These are phyloP conservation scores for Euphrasia arctica DNA, from an alignment of 305 asterid species.

Conservation along the genomic window DNA sequence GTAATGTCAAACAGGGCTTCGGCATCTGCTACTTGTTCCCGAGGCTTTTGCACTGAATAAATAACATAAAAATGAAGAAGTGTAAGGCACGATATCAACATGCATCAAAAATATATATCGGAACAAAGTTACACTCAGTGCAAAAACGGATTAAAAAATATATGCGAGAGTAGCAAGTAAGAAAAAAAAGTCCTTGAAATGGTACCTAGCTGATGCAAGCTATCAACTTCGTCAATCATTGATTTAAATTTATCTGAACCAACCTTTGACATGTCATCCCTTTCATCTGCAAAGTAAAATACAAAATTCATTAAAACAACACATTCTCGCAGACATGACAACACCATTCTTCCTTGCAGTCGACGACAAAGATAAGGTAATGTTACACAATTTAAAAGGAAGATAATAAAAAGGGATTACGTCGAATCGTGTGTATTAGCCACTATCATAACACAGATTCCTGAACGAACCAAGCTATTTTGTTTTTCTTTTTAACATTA, in stretches of 20 bases:
- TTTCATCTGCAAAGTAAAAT: slow-evolving; percentile 56
- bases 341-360: not conserved
- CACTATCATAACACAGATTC: not conserved
- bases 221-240: slow-evolving; percentile 72
- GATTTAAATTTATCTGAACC: slow-evolving; percentile 64
- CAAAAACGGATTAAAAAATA: not conserved
- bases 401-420: no score
- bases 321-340: slow-evolving; percentile 1
- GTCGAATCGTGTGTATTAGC: not conserved
- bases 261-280: slow-evolving; percentile 61
- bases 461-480: not conserved
- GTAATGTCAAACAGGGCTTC: slow-evolving; percentile 89
- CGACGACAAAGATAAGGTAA: no score
- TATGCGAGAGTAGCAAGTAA: slow-evolving; percentile 1
- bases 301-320: slow-evolving; percentile 17
- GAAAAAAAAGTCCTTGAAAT: slow-evolving; percentile 11
- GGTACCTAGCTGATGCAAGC: slow-evolving; percentile 77
- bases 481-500: not conserved
- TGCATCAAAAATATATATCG: no score
- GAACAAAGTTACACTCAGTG: not conserved
- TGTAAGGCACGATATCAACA: not conserved
- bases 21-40: slow-evolving; percentile 96
- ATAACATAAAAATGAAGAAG: slow-evolving; percentile 13
- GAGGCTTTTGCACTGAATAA: slow-evolving; percentile 67
- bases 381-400: no score